Conservation (phyloP, 2,329 filamentous ascomycete genomes). For the Penicillium hesseltinei region DNA sequence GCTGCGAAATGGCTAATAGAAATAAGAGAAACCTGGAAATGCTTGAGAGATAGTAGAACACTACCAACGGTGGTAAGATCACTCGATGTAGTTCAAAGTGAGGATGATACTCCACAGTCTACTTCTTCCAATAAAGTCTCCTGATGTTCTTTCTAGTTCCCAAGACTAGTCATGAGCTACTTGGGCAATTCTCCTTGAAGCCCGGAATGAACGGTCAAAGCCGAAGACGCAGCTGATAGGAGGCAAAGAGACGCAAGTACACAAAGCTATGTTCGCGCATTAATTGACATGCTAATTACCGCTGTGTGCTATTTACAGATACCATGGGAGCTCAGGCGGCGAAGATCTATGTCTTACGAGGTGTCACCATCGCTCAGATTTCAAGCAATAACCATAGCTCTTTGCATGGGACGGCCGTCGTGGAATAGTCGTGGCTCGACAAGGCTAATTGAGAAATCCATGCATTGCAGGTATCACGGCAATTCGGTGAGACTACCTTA, state of each 20-base stretch:
- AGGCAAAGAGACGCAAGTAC: slow-evolving; percentile 8
- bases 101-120: slow-evolving; percentile 5
- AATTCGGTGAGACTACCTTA: slow-evolving; percentile 15
- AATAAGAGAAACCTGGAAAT: not conserved
- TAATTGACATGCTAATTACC: slow-evolving; percentile 6
- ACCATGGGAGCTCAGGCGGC: slow-evolving; percentile 10
- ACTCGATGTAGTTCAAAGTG: slow-evolving; percentile 3
- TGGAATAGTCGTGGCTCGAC: slow-evolving; percentile 22
- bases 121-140: slow-evolving; percentile 6
- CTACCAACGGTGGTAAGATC: slow-evolving; percentile 2
- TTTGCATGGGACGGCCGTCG: slow-evolving; percentile 15
- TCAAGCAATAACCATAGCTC: slow-evolving; percentile 17
- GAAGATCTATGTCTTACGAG: slow-evolving; percentile 16
- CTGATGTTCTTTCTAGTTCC: not conserved
- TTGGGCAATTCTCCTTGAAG: not conserved
- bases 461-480: slow-evolving; percentile 21
- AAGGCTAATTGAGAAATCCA: slow-evolving; percentile 8
- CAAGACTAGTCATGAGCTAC: not conserved
- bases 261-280: slow-evolving; percentile 7
- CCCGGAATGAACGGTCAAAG: slow-evolving; percentile 18
- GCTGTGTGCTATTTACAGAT: slow-evolving; percentile 18
- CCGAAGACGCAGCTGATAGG: slow-evolving; percentile 15
- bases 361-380: not conserved
- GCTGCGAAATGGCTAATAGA: not conserved
- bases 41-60: not conserved